Percentiles rank a stretch among this genome's conserved stretches.
phyloP scores from a whole-genome alignment of 2,329 filamentous ascomycete genomes.

The Xylariaceae sp. region DNA sequence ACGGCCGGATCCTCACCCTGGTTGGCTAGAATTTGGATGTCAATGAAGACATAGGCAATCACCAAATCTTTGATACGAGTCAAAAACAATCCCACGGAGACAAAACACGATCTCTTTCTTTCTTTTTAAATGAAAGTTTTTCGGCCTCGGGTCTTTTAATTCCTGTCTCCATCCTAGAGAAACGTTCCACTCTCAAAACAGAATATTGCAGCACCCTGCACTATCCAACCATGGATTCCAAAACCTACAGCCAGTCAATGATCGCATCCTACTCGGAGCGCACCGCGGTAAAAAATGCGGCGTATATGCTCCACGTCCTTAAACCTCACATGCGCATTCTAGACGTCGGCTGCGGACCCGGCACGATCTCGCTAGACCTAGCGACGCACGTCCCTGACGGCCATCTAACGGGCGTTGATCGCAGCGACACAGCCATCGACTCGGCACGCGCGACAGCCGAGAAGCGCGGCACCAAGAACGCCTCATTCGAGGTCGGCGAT shows the following conservation, averaged over 20 bases:
- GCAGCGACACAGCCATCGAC: constrained; percentile 7
- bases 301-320: constrained; percentile 12
- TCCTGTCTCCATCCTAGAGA: too few species aligned
- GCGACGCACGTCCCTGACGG: constrained; percentile 10
- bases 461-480: constrained; percentile 8
- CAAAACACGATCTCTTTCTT: too few species aligned
- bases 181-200: too few species aligned
- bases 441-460: constrained; percentile 1
- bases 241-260: constrained; percentile 11
- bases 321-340: constrained; percentile 13
- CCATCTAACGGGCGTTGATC: constrained; percentile 10
- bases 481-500: constrained; percentile 8
- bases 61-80: too few species aligned
- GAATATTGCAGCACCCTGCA: too few species aligned
- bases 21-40: too few species aligned
- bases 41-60: too few species aligned
- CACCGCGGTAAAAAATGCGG: constrained; percentile 10
- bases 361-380: constrained; percentile 13
- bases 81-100: too few species aligned
- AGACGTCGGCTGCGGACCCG: constrained; percentile 16
- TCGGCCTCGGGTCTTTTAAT: too few species aligned
- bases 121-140: too few species aligned
- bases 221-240: constrained; percentile 12
- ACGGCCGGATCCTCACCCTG: too few species aligned
- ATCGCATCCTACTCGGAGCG: constrained; percentile 11